Base-by-base conservation (phyloP, 495 filamentous ascomycete genomes). In the Lasiosphaeria hispida region DNA sequence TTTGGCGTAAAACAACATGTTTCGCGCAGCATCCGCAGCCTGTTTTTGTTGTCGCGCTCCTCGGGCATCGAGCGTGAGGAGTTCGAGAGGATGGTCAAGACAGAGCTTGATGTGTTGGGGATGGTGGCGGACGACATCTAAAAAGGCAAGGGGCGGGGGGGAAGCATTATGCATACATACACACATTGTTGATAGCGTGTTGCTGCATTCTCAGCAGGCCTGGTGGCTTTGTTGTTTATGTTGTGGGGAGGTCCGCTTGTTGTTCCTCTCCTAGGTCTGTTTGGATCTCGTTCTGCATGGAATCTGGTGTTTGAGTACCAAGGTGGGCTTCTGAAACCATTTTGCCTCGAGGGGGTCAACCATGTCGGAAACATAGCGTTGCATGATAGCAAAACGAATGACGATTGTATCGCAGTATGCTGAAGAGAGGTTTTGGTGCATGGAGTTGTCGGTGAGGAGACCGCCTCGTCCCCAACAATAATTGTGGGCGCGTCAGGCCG, bases 1-100 rank as follows among this genome's bases (percentile, higher is more conserved):
- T 77, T 89, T 11, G 92, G 87, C 3, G 84, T 97, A 17, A 90
- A 90, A 70, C 90, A 96, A 70, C 94, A 97, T 71, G 87, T 98
- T 23, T 83, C 87, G 42, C 85, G 89, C 7, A 92, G 86, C 66
- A 85, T 98, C 58, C 92, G 96, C 78, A 94, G 89, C 70, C 70
- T 98, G 59, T 96, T 87, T 66, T 77, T 91, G 38, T 75, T 98
- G 35, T 90, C 91, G 42, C 83, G 85, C 64, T 81, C 84, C 13
- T 85, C 85, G 15, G 94, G 94, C 2, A 91, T 98, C 59, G 85
- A 89, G 47, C 78, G 89, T 48, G 80, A 81, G 23, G 92, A 96
- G 61, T 97, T 98, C 73, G 88, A 92, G 72, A 75, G 82, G 51
- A 70, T 96, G 58, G 82, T 98, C 2, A 79, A 81, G 72, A 89